These are phyloP conservation scores for Stachybotrys chlorohalonatus DNA, from an alignment of 2,329 filamentous ascomycete species.

Conservation along the genomic window DNA sequence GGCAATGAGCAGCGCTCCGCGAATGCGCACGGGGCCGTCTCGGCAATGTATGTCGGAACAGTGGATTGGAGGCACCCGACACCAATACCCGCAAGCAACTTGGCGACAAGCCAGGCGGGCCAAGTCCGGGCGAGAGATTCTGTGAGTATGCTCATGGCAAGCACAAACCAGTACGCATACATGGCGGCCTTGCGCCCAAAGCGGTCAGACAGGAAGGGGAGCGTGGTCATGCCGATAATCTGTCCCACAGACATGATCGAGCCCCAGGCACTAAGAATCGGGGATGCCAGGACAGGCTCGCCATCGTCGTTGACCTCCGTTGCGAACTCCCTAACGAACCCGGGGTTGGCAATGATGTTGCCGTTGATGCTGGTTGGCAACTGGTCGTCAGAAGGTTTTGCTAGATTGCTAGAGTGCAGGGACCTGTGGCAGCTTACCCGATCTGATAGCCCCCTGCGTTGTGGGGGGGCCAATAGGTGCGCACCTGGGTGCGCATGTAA, in stretches of 20 bases:
- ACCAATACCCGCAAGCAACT: not conserved
- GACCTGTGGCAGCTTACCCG: not conserved
- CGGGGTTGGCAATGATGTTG: not conserved
- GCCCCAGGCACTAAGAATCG: not conserved
- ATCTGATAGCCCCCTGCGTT: not conserved
- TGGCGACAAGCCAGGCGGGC: not conserved
- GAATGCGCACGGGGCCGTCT: slow-evolving; percentile 13
- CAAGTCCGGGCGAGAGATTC: not conserved
- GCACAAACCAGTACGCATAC: not conserved
- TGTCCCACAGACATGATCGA: not conserved
- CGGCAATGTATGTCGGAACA: not conserved
- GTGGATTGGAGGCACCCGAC: not conserved
- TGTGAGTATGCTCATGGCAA: not conserved
- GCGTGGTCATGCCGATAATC: not conserved
- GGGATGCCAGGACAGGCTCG: not conserved
- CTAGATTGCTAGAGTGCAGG: not conserved
- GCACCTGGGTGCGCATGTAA: too few species aligned
- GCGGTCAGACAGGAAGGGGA: not conserved
- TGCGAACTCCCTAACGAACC: not conserved
- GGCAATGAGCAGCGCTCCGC: slow-evolving; percentile 26
- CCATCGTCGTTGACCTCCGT: not conserved
- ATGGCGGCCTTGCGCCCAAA: not conserved
- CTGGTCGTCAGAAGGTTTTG: not conserved
- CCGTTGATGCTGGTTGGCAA: not conserved
- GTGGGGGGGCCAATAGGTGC: too few species aligned